Evolutionary conservation across 371 early-diverging fungal species (phyloP).

Genomic region (Conidiobolus incongruus): DNA sequence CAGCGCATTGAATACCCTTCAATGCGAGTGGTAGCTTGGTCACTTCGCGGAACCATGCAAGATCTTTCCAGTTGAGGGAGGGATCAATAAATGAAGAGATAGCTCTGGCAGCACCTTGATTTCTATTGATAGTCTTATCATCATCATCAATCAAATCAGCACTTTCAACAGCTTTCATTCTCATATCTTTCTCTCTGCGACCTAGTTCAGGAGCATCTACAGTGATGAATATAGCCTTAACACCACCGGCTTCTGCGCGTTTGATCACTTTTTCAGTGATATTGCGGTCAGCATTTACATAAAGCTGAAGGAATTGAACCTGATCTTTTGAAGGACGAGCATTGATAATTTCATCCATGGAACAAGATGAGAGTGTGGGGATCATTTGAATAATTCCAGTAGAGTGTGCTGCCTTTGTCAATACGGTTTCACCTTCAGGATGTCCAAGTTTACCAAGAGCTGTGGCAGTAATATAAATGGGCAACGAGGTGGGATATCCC

Average conservation of each 20-base stretch:
- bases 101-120: conserved; percentile 47
- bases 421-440: conserved; percentile 45
- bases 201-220: conserved; percentile 86
- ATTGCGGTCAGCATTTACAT: conserved; percentile 59
- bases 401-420: conserved; percentile 31
- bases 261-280: conserved; percentile 48
- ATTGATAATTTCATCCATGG: conserved; percentile 29
- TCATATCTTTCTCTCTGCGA: conserved; percentile 72
- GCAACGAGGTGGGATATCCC: conserved; percentile 25
- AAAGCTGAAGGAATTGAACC: conserved; percentile 51
- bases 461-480: conserved; percentile 27
- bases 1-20: conserved; percentile 79
- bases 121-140: conserved; percentile 9
- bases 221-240: conserved; percentile 70
- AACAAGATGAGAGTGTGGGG: conserved; percentile 48
- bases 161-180: conserved; percentile 21
- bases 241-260: conserved; percentile 60
- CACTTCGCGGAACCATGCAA: conserved; percentile 62
- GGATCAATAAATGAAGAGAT: conserved; percentile 58
- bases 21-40: conserved; percentile 71
- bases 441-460: conserved; percentile 48
- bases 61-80: conserved; percentile 61
- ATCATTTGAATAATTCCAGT: conserved; percentile 34
- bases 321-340: conserved; percentile 16
- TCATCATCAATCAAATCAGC: conserved; percentile 9